A percentile compares a stretch with the other conserved stretches of the same genome.
phyloP scores from a whole-genome alignment of 2,329 filamentous ascomycete species.

The Pseudocercospora ulei region DNA sequence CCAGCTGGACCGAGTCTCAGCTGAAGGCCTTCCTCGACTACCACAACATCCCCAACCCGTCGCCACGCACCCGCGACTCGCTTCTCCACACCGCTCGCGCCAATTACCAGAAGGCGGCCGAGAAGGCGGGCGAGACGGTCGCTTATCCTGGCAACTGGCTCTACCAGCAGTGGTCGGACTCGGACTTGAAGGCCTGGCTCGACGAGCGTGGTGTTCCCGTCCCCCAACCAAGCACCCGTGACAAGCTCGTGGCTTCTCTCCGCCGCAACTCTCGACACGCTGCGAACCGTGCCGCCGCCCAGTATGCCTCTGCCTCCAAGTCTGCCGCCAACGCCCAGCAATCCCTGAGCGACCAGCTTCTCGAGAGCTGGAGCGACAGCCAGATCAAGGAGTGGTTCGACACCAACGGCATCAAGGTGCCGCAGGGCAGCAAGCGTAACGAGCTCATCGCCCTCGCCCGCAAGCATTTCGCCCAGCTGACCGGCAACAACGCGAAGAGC shows the following conservation, averaged over 20 bases:
- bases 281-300: conserved; percentile 43
- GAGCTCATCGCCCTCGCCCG: conserved; percentile 83
- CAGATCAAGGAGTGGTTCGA: conserved; percentile 88
- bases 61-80: conserved; percentile 75
- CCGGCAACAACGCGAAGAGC: conserved; percentile 45
- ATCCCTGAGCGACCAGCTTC: conserved; percentile 68
- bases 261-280: conserved; percentile 70
- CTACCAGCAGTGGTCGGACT: conserved; percentile 83
- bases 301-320: conserved; percentile 53
- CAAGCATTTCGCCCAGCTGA: conserved; percentile 66
- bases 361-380: conserved; percentile 82
- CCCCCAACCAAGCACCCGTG: conserved; percentile 73
- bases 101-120: conserved; percentile 69
- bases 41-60: conserved; percentile 74
- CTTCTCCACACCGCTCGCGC: conserved; percentile 67
- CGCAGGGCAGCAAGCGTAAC: conserved; percentile 82
- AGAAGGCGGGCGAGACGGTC: conserved; percentile 64
- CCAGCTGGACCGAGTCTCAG: conserved; percentile 82
- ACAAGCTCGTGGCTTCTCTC: conserved; percentile 78
- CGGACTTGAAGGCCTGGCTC: conserved; percentile 86
- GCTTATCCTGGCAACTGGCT: conserved; percentile 94
- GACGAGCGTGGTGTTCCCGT: conserved; percentile 77
- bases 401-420: conserved; percentile 79
- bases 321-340: conserved; percentile 53
- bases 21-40: conserved; percentile 88